phyloP scores from a whole-genome alignment of 768 basidiomycete species.

The Lentinula aciculospora region DNA sequence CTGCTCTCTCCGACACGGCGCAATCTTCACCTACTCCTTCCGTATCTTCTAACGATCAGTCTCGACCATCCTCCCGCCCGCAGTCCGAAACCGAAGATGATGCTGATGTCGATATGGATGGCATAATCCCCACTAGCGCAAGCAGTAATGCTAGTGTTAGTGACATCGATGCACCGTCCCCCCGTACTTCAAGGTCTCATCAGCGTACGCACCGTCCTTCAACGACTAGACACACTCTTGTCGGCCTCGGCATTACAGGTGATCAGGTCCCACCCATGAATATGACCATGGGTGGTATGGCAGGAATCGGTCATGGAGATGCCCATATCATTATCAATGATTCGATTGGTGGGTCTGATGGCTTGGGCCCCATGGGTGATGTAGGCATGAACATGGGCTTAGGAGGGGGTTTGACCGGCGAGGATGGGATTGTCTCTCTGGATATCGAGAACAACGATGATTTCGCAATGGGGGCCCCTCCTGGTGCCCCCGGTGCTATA shows the following conservation, averaged over 20 bases:
- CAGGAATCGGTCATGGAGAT: slow-evolving; percentile 17
- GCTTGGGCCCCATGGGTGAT: slow-evolving; percentile 13
- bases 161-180: slow-evolving; percentile 1
- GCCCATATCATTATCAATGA: slow-evolving; percentile 50
- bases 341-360: slow-evolving; percentile 31
- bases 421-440: slow-evolving; percentile 70
- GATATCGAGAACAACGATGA: slow-evolving; percentile 83
- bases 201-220: slow-evolving; percentile 6
- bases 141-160: slow-evolving; percentile 1
- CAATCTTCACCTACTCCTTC: slow-evolving; percentile 9
- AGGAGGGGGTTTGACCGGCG: slow-evolving; percentile 48
- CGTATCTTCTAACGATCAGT: slow-evolving; percentile 4
- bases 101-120: slow-evolving; percentile 45
- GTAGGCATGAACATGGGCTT: slow-evolving; percentile 7
- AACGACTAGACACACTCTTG: slow-evolving; percentile 1
- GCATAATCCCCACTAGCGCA: background rate
- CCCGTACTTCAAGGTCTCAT: background rate
- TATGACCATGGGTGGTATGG: slow-evolving; percentile 5
- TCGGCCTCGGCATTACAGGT: slow-evolving; percentile 1
- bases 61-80: slow-evolving; percentile 6
- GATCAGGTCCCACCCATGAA: slow-evolving; percentile 1
- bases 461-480: slow-evolving; percentile 86
- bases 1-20: background rate
- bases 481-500: slow-evolving; percentile 82
- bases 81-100: slow-evolving; percentile 68